A percentile compares a stretch with the other conserved stretches of the same genome.
Evolutionary conservation across 2,329 filamentous ascomycete genomes (phyloP).

Genomic region (Alternaria arborescens): DNA sequence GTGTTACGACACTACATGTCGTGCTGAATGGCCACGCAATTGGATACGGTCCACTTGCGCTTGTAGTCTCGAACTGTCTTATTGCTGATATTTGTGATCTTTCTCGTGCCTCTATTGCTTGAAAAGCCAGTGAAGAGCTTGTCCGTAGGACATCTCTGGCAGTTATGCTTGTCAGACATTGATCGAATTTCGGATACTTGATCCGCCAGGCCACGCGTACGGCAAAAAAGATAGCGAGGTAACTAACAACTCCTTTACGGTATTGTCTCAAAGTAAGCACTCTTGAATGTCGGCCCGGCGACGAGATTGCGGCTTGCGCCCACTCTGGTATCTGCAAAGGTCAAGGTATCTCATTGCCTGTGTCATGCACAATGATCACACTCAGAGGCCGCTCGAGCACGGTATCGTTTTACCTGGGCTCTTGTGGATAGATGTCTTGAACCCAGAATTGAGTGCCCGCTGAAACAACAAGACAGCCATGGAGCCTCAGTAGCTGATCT

Average conservation of each 20-base stretch:
- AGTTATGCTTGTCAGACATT: background rate
- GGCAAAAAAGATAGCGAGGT: background rate
- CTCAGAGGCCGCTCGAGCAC: background rate
- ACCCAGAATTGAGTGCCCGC: constrained; percentile 10
- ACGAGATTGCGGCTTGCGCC: background rate
- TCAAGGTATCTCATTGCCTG: background rate
- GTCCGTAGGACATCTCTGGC: background rate
- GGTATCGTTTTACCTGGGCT: background rate
- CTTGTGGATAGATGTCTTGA: background rate
- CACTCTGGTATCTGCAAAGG: background rate
- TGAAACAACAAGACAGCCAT: background rate
- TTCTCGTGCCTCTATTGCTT: background rate
- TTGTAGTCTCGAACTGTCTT: background rate
- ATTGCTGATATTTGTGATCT: background rate
- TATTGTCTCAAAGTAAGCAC: background rate
- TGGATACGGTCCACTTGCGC: background rate
- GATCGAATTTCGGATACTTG: background rate
- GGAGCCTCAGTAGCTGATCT: background rate
- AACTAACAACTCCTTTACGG: background rate
- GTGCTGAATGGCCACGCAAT: background rate
- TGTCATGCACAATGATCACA: background rate
- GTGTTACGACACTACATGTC: constrained; percentile 4
- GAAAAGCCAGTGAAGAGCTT: background rate
- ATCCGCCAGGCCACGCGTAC: background rate
- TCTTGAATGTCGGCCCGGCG: background rate